These are phyloP conservation scores for Solanum chmielewskii DNA, from an alignment of 257 asterid species.

Conservation along the genomic window DNA sequence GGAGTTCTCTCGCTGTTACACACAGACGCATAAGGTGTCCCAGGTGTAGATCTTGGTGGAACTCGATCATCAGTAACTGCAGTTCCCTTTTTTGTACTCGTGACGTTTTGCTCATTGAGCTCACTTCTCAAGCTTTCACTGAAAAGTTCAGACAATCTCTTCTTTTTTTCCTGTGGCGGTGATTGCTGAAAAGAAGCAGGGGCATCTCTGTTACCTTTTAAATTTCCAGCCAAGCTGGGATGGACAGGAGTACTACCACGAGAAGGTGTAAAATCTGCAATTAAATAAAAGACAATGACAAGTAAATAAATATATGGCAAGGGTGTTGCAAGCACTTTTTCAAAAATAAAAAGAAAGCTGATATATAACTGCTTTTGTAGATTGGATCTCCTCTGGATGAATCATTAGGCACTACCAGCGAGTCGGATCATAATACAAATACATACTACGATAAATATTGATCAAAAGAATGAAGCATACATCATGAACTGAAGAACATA, in stretches of 20 bases:
- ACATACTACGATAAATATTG: neutral
- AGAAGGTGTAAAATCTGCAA: constrained; percentile 65
- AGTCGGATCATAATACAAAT: neutral
- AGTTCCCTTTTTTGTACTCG: neutral
- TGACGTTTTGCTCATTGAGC: constrained; percentile 5
- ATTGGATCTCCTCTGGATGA: neutral
- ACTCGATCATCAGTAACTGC: neutral
- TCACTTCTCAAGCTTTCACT: constrained; percentile 24
- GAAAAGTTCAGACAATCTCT: constrained; percentile 54
- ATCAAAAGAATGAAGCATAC: neutral
- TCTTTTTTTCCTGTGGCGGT: constrained; percentile 41
- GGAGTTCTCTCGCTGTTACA: constrained; percentile 24
- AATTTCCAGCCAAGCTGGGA: constrained; percentile 23
- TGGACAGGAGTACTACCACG: constrained; percentile 71
- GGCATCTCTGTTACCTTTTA: neutral
- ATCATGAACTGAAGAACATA: neutral
- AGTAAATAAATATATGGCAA: neutral
- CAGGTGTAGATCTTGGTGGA: constrained; percentile 13
- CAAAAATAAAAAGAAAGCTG: neutral
- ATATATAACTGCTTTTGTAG: neutral
- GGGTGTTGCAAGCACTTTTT: neutral
- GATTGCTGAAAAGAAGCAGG: neutral
- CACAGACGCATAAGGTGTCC: constrained; percentile 17
- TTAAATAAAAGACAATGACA: neutral
- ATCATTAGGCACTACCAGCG: neutral